Evolutionary conservation across 1,139 yeast genomes (phyloP), one percentile per base, ranked within the genome.

Genomic region (Blastobotrys raffinosifermentans): DNA sequence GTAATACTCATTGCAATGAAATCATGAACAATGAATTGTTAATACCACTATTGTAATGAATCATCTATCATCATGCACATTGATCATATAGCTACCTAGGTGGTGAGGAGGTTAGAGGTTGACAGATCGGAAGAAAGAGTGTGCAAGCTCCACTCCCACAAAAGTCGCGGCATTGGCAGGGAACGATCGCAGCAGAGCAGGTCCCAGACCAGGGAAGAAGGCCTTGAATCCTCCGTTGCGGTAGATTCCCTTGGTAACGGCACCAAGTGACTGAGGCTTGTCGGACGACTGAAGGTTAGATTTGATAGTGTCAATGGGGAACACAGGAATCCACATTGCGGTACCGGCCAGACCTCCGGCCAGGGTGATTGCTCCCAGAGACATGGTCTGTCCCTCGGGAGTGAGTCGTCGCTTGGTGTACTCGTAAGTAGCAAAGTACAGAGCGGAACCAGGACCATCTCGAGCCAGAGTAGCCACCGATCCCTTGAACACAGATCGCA

Each of bases 131-230:
- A 85, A 75, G 50, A 80, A 70, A 44, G 76, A 73, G 63, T 80
- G 84, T 10, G 95, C 87, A 42, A 89, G 57, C 60, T 91, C 98
- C 31, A 91, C 97, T 38, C 97, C 98, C 32, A 87, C 74, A 67
- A 91, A 91, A 2, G 97, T 89, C 15, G 97, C 97, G 14, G 97
- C 97, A 60, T 91, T 91, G 17, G 97, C 96, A 2, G 97, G 97
- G 83, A 91, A 89, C 19, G 95, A 81, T 61, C 98, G 76, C 30
- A 87, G 77, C 55, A 91, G 69, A 1, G 97, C 97, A 9, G 98
- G 97, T 0, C 96, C 97, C 21, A 91, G 75, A 5, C 96, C 57
- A 14, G 85, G 80, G 61, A 87, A 91, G 68, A 91, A 91, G 0
- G 94, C 96, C 59, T 79, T 82, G 50, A 87, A 49, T 19, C 97